Evolutionary conservation across 306 rosid genomes (phyloP).

Genomic region (Carpinus viminea): DNA sequence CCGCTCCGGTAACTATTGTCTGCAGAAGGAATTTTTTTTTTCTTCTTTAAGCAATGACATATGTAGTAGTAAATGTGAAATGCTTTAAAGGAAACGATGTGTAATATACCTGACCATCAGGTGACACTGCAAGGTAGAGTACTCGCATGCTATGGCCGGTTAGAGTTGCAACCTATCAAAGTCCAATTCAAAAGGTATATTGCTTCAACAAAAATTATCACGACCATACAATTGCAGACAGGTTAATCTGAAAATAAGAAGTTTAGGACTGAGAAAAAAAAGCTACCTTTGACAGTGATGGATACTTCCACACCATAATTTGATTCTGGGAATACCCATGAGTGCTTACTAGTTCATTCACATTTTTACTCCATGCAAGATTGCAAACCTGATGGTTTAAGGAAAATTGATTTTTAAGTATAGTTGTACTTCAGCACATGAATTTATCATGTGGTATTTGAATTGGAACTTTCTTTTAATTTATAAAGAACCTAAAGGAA

Average conservation of each 20-base stretch:
- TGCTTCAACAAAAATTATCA: neutral
- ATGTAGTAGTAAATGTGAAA: neutral
- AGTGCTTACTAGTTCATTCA: slow-evolving; percentile 91
- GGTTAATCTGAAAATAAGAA: neutral
- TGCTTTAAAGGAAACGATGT: slow-evolving; percentile 1
- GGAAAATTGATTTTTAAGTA: neutral
- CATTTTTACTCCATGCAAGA: slow-evolving; percentile 98
- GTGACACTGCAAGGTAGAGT: slow-evolving; percentile 94
- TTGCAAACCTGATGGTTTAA: slow-evolving; percentile 75
- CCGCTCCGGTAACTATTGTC: slow-evolving; percentile 97
- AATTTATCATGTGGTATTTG: neutral
- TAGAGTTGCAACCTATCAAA: slow-evolving; percentile 81
- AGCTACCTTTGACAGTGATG: slow-evolving; percentile 76
- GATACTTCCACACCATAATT: slow-evolving; percentile 99
- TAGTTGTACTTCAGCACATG: neutral
- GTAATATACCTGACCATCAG: slow-evolving; percentile 89
- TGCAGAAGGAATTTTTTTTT: slow-evolving; percentile 34
- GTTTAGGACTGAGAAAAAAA: neutral
- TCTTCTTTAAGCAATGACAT: neutral
- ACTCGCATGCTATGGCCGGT: slow-evolving; percentile 98
- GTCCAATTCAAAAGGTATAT: neutral
- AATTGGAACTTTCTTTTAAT: neutral
- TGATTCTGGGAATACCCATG: slow-evolving; percentile 99
- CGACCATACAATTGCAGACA: neutral
- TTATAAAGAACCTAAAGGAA: neutral